A percentile compares a stretch with the other conserved stretches of the same genome.
These are phyloP conservation scores for Cinchona pubescens DNA, from an alignment of 257 asterid genomes.

Conservation along the genomic window DNA sequence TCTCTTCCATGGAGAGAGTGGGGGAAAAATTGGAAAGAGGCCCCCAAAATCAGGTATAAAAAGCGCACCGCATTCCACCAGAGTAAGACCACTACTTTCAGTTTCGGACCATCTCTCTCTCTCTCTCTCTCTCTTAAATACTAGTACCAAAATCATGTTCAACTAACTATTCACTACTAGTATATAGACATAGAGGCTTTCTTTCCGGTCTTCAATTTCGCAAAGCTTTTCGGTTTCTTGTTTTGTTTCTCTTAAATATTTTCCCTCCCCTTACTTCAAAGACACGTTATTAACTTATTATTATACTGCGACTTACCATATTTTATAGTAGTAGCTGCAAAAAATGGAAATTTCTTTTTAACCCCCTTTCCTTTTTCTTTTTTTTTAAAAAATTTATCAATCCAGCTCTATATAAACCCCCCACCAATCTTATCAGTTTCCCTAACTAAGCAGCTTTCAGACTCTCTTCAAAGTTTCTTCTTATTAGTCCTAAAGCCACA, in stretches of 20 bases:
- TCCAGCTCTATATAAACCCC: constrained; percentile 19
- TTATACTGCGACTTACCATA: constrained; percentile 7
- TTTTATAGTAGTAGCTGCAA: too few species aligned
- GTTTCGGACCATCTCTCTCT: constrained; percentile 8
- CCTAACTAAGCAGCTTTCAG: neutral
- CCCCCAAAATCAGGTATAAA: constrained; percentile 40
- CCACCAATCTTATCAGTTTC: neutral
- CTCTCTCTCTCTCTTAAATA: too few species aligned
- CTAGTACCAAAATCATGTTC: constrained; percentile 1
- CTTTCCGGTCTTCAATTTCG: neutral
- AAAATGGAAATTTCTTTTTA: neutral
- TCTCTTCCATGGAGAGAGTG: neutral
- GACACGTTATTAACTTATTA: constrained; percentile 34
- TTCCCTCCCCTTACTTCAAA: constrained; percentile 24
- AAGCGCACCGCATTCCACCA: constrained; percentile 25
- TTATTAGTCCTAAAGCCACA: too few species aligned
- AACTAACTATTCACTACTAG: constrained; percentile 8
- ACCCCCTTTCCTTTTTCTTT: too few species aligned
- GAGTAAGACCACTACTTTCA: constrained; percentile 17
- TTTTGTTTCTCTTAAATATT: constrained; percentile 7
- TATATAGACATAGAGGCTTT: too few species aligned
- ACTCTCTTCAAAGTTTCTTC: too few species aligned
- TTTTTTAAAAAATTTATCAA: too few species aligned
- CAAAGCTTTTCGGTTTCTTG: neutral
- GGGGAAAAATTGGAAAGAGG: neutral